Evolutionary conservation across 192 early-diverging fungal genomes (phyloP).

Genomic region (Gigaspora rosea): DNA sequence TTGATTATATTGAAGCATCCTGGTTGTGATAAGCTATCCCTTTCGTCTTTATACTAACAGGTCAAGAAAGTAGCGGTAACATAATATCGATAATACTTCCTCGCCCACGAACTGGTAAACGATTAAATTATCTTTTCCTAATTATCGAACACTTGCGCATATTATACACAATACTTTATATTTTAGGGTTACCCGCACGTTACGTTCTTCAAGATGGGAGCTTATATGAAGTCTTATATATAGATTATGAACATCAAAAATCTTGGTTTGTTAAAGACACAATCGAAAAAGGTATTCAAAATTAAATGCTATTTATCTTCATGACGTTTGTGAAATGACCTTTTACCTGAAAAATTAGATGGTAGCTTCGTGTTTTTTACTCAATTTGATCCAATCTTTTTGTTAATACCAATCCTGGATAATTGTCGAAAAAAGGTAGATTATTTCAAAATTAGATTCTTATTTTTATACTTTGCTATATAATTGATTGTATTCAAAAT

Average conservation of each 20-base stretch:
- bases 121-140: neutral
- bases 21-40: neutral
- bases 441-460: neutral
- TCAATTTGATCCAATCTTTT: slow-evolving; percentile 48
- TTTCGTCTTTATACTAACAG: neutral
- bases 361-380: slow-evolving; percentile 49
- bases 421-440: slow-evolving; percentile 39
- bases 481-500: neutral
- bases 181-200: slow-evolving; percentile 43
- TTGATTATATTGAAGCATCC: neutral
- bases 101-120: slow-evolving; percentile 48
- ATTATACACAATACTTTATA: neutral
- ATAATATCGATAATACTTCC: slow-evolving; percentile 41
- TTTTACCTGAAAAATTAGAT: slow-evolving; percentile 31
- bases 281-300: slow-evolving; percentile 44
- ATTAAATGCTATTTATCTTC: neutral
- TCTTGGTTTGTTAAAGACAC: slow-evolving; percentile 51
- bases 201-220: slow-evolving; percentile 45
- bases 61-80: neutral
- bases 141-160: neutral
- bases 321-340: neutral
- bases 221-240: slow-evolving; percentile 43
- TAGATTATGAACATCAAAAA: slow-evolving; percentile 39
- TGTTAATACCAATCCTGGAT: slow-evolving; percentile 48
- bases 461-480: neutral